Percentiles rank a stretch among this genome's conserved stretches.
Evolutionary conservation across 257 asterid species (phyloP).

Genomic region (Rubia yunnanensis): DNA sequence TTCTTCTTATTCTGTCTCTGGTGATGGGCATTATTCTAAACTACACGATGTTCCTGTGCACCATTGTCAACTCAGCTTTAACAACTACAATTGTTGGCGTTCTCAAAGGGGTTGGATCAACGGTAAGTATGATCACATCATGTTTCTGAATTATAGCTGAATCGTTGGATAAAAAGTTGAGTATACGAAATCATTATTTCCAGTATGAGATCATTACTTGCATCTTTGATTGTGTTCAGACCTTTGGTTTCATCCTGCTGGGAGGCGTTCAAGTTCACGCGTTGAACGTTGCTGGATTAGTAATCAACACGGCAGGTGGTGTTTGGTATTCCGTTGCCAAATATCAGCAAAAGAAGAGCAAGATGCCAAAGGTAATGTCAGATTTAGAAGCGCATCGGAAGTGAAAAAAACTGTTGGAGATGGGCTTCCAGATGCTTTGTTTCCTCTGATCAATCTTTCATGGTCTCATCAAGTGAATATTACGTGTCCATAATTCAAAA

Average conservation of each 20-base stretch:
- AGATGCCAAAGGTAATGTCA: slow-evolving; percentile 46
- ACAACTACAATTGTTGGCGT: slow-evolving; percentile 98
- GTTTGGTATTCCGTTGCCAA: slow-evolving; percentile 83
- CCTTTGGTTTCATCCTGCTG: slow-evolving; percentile 68
- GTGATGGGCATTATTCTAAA: slow-evolving; percentile 90
- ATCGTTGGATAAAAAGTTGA: background rate
- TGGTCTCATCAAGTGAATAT: background rate
- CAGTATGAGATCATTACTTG: background rate
- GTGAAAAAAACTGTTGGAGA: slow-evolving; percentile 13
- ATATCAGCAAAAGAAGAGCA: slow-evolving; percentile 67
- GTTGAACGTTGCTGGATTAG: slow-evolving; percentile 65
- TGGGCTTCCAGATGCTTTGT: background rate
- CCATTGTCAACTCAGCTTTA: slow-evolving; percentile 92
- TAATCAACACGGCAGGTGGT: slow-evolving; percentile 89
- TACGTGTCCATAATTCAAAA: background rate
- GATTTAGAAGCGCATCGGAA: slow-evolving; percentile 43
- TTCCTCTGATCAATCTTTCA: background rate
- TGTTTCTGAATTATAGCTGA: background rate
- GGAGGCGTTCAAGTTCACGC: slow-evolving; percentile 93
- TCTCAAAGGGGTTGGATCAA: slow-evolving; percentile 95
- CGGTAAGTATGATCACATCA: slow-evolving; percentile 35
- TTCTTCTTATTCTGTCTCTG: slow-evolving; percentile 65
- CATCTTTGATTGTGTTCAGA: slow-evolving; percentile 27
- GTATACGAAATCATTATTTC: background rate
- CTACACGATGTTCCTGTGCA: slow-evolving; percentile 98